Evolutionary conservation across 768 basidiomycete species (phyloP).

Genomic region (Sistotremastrum suecicum): DNA sequence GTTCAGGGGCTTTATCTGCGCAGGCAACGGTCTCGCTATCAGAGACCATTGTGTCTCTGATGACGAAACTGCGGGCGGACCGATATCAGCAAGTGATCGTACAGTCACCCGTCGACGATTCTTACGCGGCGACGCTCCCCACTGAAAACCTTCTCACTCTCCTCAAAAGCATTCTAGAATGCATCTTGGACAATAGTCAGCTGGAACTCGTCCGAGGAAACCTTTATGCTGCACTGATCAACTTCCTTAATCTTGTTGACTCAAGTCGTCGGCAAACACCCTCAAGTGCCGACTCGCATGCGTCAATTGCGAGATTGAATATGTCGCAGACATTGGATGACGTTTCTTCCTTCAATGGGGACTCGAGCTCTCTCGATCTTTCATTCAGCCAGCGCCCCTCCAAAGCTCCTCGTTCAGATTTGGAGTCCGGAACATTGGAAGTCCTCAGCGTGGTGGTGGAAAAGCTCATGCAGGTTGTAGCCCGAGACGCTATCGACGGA

Average conservation of each 20-base stretch:
- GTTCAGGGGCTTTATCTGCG: constrained; percentile 49
- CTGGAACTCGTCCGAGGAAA: constrained; percentile 86
- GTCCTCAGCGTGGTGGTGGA: constrained; percentile 60
- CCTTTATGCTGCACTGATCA: constrained; percentile 82
- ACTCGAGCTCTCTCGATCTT: too few species aligned
- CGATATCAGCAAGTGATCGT: constrained; percentile 53
- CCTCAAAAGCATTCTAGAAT: constrained; percentile 60
- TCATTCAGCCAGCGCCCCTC: too few species aligned
- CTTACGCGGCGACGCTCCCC: constrained; percentile 56
- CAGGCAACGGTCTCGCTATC: constrained; percentile 71
- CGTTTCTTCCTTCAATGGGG: too few species aligned
- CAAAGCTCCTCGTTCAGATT: constrained; percentile 17
- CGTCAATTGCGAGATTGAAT: too few species aligned
- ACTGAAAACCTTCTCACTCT: constrained; percentile 67
- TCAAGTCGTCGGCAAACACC: too few species aligned
- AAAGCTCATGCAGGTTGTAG: constrained; percentile 53
- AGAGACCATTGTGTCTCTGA: constrained; percentile 65
- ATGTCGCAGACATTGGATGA: too few species aligned
- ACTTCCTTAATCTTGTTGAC: constrained; percentile 68
- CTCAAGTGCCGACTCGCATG: too few species aligned
- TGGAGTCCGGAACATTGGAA: constrained; percentile 49
- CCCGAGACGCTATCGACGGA: constrained; percentile 89
- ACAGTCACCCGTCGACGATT: constrained; percentile 49
- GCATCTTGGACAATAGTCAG: constrained; percentile 60
- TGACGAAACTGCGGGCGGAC: constrained; percentile 83